Base-by-base conservation (phyloP, 208 protist species). In the Acanthamoeba royreba region DNA sequence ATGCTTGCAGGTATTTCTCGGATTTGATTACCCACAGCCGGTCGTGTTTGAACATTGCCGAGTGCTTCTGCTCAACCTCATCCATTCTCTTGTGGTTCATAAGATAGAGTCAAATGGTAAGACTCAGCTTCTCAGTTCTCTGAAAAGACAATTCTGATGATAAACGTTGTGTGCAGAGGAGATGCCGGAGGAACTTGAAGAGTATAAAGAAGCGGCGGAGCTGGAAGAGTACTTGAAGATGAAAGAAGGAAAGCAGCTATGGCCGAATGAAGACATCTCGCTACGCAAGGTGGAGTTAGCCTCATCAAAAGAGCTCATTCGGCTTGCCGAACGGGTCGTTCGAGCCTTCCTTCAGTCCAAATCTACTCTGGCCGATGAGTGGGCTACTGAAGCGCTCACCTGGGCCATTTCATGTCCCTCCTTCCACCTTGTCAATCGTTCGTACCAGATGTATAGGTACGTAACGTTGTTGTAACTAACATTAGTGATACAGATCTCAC, bases 381-480 rank as follows among this genome's bases (percentile, higher is more conserved):
- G 83, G 83, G 83, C 83, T 22, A 69, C 83, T 9, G 83, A 90
- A 35, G 83, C 83, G 33, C 52, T 90, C 38, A 49, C 83, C 28
- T 90, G 83, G 83, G 83, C 83, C 52, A 90, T 90, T 19, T 69
- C 49, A 5, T 90, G 83, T 33, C 83, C 83, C n/a, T 90, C 83
- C 42, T 69, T 45, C 83, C 83, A 90, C 31, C 83, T 90, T n/a
- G 83, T 66, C 33, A 90, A 90, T 33, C 46, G 83, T n/a, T 90
- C 83, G 33, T 90, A 90, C 53, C 83, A 90, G 83, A 85, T 85
- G 83, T 90, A 90, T 28, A 19, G 74, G 46, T 55, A 28, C 19
- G 46, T 33, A 19, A 8, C 4, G 33, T 83, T 38, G 25, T 38
- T 83, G 25, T 49, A 61, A 61, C 19, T n/a, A 19, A n/a, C 19